Evolutionary conservation across 2,329 filamentous ascomycete species (phyloP).

Genomic region (Colletotrichum costaricense): DNA sequence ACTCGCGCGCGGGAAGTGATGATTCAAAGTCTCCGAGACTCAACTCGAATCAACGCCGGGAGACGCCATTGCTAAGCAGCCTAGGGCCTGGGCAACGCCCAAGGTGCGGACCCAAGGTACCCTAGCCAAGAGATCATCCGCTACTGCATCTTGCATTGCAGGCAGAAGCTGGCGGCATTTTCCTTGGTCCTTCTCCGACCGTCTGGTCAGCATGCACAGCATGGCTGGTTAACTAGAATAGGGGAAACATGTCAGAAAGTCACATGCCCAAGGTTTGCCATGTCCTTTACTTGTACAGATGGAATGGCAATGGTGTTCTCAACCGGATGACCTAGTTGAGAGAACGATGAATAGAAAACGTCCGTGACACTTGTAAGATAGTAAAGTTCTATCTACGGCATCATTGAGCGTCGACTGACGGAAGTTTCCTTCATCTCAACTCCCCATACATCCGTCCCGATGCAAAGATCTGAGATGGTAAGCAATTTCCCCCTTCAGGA

Average conservation of each 20-base stretch:
- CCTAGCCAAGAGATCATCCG: conserved; percentile 28
- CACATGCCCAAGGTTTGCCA: neutral
- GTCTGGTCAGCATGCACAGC: neutral
- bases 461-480: neutral
- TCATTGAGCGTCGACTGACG: neutral
- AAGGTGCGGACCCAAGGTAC: neutral
- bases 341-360: neutral
- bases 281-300: no score
- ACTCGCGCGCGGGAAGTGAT: neutral
- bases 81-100: neutral
- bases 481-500: neutral
- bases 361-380: neutral
- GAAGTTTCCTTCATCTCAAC: conserved; percentile 18
- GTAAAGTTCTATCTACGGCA: neutral
- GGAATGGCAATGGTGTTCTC: neutral
- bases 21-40: neutral
- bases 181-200: neutral
- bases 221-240: neutral
- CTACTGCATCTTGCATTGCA: conserved; percentile 26
- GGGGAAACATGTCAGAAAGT: neutral
- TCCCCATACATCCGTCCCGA: neutral
- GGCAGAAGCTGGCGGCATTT: conserved; percentile 2
- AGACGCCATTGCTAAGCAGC: neutral
- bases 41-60: neutral
- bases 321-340: neutral